Percentiles rank a stretch among this genome's conserved stretches.
phyloP scores from a whole-genome alignment of 169 alveolate species.

The Plasmodium berghei region DNA sequence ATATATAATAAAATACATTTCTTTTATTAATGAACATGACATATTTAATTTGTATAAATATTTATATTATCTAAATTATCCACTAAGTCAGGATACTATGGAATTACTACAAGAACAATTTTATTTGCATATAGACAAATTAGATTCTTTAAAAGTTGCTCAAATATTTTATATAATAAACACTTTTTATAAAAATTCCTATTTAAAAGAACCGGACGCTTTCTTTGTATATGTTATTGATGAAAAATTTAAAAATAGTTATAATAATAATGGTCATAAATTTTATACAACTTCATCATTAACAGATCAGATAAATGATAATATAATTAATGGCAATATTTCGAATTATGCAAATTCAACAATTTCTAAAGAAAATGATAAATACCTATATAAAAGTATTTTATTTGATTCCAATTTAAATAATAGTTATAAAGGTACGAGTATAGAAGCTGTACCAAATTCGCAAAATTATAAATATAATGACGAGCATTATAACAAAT shows the following conservation, averaged over 20 bases:
- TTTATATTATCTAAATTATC: conserved; percentile 58
- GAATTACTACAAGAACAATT: conserved; percentile 47
- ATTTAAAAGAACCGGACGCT: conserved; percentile 34
- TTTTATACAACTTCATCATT: not conserved
- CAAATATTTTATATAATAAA: conserved; percentile 43
- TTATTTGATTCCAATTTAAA: not conserved
- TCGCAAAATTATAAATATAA: not conserved
- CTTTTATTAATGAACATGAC: conserved; percentile 50
- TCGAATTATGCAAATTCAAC: not conserved
- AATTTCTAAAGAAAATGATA: not conserved
- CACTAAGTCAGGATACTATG: conserved; percentile 13
- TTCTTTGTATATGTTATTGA: conserved; percentile 28
- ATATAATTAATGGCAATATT: not conserved
- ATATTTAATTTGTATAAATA: conserved; percentile 45
- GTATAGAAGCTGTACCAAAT: not conserved
- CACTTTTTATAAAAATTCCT: conserved; percentile 45
- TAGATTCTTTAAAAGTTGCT: conserved; percentile 43
- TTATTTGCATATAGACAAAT: conserved; percentile 45
- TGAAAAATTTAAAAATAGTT: conserved; percentile 32
- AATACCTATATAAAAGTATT: no score
- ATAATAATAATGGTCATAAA: not conserved
- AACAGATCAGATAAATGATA: not conserved
- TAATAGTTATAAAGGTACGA: not conserved
- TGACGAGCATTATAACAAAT: not conserved
- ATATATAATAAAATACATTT: conserved; percentile 36